Percentiles rank a stretch among this genome's conserved stretches.
Evolutionary conservation across 768 basidiomycete genomes (phyloP).

Genomic region (Amanita rubescens): DNA sequence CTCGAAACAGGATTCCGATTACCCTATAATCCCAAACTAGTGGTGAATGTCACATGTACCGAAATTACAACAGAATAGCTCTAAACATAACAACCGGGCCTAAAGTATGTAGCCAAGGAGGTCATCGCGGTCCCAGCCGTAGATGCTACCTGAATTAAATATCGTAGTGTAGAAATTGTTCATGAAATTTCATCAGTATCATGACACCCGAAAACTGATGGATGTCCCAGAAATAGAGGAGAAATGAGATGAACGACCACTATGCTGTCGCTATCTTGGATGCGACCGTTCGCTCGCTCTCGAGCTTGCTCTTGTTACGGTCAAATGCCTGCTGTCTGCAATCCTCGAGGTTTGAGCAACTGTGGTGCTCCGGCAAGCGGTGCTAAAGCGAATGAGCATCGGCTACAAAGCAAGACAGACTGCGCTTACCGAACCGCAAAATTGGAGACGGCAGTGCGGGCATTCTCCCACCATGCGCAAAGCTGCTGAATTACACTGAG

Average conservation of each 20-base stretch:
- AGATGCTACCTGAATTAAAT: slow-evolving; percentile 5
- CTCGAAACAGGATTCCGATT: background rate
- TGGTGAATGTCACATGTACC: background rate
- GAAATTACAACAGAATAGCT: slow-evolving; percentile 2
- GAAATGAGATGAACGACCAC: slow-evolving; percentile 9
- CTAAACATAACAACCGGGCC: slow-evolving; percentile 2
- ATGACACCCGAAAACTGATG: slow-evolving; percentile 4
- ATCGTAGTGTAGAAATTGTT: background rate
- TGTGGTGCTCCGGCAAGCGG: slow-evolving; percentile 84
- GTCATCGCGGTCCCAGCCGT: background rate
- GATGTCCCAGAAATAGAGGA: background rate
- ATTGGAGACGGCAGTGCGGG: slow-evolving; percentile 68
- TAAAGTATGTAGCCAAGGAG: background rate
- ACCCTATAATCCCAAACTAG: background rate
- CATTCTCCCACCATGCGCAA: slow-evolving; percentile 83
- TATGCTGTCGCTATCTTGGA: slow-evolving; percentile 82
- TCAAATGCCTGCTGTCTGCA: slow-evolving; percentile 86
- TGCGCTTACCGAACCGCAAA: slow-evolving; percentile 65
- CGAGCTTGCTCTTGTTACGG: slow-evolving; percentile 79
- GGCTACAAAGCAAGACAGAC: slow-evolving; percentile 11
- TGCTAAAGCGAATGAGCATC: slow-evolving; percentile 41
- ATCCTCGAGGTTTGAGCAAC: slow-evolving; percentile 74
- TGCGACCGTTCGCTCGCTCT: slow-evolving; percentile 81
- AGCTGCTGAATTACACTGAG: slow-evolving; percentile 69
- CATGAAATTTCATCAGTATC: background rate